Base-by-base conservation (phyloP, 2,329 filamentous ascomycete genomes). In the Akanthomyces muscarius region DNA sequence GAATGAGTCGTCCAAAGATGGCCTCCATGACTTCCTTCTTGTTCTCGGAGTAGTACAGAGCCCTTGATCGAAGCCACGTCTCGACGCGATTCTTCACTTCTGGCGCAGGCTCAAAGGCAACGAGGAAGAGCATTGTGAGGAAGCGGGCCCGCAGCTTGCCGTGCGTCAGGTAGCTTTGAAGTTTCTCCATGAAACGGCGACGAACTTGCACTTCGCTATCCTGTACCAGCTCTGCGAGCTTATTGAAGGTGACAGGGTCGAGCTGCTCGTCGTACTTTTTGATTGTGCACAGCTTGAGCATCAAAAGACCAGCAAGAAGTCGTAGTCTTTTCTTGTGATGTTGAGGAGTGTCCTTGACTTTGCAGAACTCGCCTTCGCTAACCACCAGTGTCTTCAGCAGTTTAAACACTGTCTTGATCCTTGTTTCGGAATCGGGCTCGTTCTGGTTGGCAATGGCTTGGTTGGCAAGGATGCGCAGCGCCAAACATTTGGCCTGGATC, bases 91-190 rank as follows among this genome's bases (percentile, higher is more conserved):
- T 86, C 72, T 88, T 90, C 72, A 96, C 84, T 18, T 85, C 83
- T n/a, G 78, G 73, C 44, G 86, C 84, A 0, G 94, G 95, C 76
- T 99, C 95, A 72, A 95, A 97, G 1, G 95, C 94, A 38, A 92
- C 89, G 50, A 98, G 79, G 78, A 97, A 98, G 6, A 96, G 82
- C 47, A 97, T 88, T 0, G 91, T 90, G 74, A 96, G 95, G 81
- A 96, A 99, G 11, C 94, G 87, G 14, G 83, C 79, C 1, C 86
- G 83, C 2, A 96, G 81, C 68, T 83, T 86, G 62, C 84, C 84
- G 60, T 89, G 85, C 11, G 90, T 89, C 5, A 98, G 84, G 70
- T 96, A 94, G 76, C 96, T 97, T 76, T 96, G 95, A 47, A 99
- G 80, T 69, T 93, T 92, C 70, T 88, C 86, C 60, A 95, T 83